Evolutionary conservation across 2,329 filamentous ascomycete genomes (phyloP).

Genomic region (Ceratocystis harringtonii): DNA sequence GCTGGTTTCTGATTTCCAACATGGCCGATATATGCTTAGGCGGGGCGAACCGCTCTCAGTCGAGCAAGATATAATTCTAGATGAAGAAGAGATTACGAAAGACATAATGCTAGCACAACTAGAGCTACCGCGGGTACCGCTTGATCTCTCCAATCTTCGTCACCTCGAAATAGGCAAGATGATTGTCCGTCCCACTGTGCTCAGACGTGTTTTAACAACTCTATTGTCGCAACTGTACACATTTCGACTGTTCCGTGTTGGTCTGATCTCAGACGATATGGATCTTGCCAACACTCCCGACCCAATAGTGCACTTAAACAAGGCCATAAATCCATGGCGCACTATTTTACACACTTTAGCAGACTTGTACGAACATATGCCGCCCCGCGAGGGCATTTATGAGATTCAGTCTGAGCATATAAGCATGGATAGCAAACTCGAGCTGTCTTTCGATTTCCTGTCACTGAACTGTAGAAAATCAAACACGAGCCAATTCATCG

Average conservation of each 20-base stretch:
- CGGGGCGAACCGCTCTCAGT: background rate
- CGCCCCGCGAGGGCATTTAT: too few species aligned
- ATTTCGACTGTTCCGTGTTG: background rate
- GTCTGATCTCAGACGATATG: background rate
- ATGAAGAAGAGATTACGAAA: too few species aligned
- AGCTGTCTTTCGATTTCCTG: too few species aligned
- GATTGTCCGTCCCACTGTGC: background rate
- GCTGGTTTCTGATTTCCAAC: background rate
- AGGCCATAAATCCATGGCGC: too few species aligned
- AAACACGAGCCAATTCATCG: too few species aligned
- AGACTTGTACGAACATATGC: too few species aligned
- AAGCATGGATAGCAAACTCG: too few species aligned
- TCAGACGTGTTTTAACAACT: background rate
- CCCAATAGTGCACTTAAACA: too few species aligned
- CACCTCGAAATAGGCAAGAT: conserved; percentile 6
- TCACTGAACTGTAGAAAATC: too few species aligned
- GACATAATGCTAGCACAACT: background rate
- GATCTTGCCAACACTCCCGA: too few species aligned
- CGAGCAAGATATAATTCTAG: background rate
- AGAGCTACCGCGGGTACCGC: background rate
- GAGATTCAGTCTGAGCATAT: too few species aligned
- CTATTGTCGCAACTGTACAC: background rate
- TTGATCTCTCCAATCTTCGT: background rate
- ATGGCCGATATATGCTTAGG: background rate
- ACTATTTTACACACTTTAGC: too few species aligned